Conservation (phyloP, 164 flowering plant species). For the Nymphaea thermarum region DNA sequence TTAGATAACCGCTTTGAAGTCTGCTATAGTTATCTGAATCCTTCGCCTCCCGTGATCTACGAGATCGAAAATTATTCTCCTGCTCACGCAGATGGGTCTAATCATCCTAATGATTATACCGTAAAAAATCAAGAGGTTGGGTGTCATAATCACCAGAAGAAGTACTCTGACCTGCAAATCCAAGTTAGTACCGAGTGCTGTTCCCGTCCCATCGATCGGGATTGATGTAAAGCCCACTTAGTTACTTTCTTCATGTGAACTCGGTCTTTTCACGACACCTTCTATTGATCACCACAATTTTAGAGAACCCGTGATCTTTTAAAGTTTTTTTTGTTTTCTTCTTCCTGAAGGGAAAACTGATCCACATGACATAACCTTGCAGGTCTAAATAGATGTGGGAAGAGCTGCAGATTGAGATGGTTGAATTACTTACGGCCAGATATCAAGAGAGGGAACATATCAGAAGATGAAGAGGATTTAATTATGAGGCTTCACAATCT, state of each 20-base stretch:
- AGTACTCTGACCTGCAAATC: not conserved
- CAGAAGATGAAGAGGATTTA: conserved; percentile 10
- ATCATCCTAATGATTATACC: too few relatives aligned
- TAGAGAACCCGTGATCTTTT: too few relatives aligned
- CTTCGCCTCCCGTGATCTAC: too few relatives aligned
- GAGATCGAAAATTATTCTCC: too few relatives aligned
- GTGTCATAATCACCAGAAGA: too few relatives aligned
- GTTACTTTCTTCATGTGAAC: not conserved
- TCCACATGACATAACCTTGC: not conserved
- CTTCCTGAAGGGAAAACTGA: not conserved
- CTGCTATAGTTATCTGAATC: too few relatives aligned
- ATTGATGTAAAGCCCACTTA: not conserved
- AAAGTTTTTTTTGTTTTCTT: not conserved
- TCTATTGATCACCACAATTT: too few relatives aligned
- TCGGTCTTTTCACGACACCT: not conserved
- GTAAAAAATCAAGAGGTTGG: too few relatives aligned
- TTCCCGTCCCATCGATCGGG: not conserved
- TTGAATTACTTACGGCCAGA: conserved; percentile 10
- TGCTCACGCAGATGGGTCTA: too few relatives aligned
- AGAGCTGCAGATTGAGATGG: conserved; percentile 11
- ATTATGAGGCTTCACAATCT: conserved; percentile 13
- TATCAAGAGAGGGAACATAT: conserved; percentile 9
- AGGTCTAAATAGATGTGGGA: conserved; percentile 11
- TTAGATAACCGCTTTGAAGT: too few relatives aligned
- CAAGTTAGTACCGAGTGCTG: not conserved